These are phyloP conservation scores for Zizania palustris DNA, from an alignment of 202 grass and related monocot genomes.

Conservation along the genomic window DNA sequence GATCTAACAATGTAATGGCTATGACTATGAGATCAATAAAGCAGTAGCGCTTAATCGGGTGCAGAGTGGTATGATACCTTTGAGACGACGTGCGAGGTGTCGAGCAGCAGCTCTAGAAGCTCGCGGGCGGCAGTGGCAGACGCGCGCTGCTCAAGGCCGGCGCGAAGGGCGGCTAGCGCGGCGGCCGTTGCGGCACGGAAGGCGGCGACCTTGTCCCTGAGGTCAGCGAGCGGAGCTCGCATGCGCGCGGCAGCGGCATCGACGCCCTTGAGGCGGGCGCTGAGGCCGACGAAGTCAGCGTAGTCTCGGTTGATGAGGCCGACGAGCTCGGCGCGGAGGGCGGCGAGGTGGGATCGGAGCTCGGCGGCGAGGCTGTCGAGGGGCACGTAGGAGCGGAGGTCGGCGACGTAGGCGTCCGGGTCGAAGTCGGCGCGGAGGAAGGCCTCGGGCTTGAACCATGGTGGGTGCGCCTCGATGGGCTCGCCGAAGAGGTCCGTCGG, in stretches of 20 bases:
- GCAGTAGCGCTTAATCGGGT: neutral
- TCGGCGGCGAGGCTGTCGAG: constrained; percentile 93
- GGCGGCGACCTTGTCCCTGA: constrained; percentile 77
- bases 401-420: constrained; percentile 79
- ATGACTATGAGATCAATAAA: too few species aligned
- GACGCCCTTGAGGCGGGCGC: constrained; percentile 79
- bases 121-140: constrained; percentile 63
- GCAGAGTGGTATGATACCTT: constrained; percentile 53
- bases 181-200: constrained; percentile 49
- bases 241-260: constrained; percentile 72
- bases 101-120: constrained; percentile 89
- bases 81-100: constrained; percentile 94
- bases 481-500: constrained; percentile 88
- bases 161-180: constrained; percentile 63
- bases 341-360: constrained; percentile 76
- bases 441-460: constrained; percentile 65
- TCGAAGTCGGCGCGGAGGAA: constrained; percentile 74
- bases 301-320: constrained; percentile 98
- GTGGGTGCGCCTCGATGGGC: constrained; percentile 85
- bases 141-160: constrained; percentile 61
- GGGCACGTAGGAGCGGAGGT: constrained; percentile 89
- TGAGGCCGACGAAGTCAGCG: constrained; percentile 90
- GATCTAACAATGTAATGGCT: neutral
- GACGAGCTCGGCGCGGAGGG: constrained; percentile 88
- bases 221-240: constrained; percentile 73